A percentile compares a stretch with the other conserved stretches of the same genome.
phyloP scores from a whole-genome alignment of 805 yeast genomes.

The Kregervanrija delftensis region DNA sequence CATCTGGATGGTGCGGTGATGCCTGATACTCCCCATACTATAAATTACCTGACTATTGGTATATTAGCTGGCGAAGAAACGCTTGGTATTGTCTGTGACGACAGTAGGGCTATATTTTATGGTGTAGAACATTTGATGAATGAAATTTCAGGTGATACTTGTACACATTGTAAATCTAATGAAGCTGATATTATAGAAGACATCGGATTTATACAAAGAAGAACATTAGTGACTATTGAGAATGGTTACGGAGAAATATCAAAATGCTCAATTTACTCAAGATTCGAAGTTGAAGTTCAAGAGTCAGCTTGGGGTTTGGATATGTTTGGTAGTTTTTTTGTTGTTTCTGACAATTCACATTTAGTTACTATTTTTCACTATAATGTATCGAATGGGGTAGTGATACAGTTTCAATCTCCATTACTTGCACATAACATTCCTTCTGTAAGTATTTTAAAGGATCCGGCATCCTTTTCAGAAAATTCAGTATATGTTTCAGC shows the following conservation, averaged over 20 bases:
- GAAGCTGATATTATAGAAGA: no score
- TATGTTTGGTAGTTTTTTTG: slow-evolving; percentile 33
- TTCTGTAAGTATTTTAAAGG: slow-evolving; percentile 33
- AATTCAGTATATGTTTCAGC: slow-evolving; percentile 28
- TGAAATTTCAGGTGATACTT: slow-evolving; percentile 3
- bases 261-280: background rate
- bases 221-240: background rate
- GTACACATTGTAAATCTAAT: no score
- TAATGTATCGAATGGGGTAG: slow-evolving; percentile 10
- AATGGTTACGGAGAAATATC: no score
- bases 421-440: slow-evolving; percentile 51
- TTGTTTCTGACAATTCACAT: slow-evolving; percentile 49
- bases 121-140: slow-evolving; percentile 24
- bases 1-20: slow-evolving; percentile 34
- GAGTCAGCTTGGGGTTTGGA: slow-evolving; percentile 63
- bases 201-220: no score
- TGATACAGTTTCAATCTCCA: slow-evolving; percentile 27
- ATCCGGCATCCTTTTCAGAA: slow-evolving; percentile 6
- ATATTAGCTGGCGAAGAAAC: slow-evolving; percentile 34
- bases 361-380: slow-evolving; percentile 35
- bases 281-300: slow-evolving; percentile 26
- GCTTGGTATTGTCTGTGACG: slow-evolving; percentile 46
- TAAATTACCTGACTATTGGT: slow-evolving; percentile 41
- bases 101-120: slow-evolving; percentile 42
- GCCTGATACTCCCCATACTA: slow-evolving; percentile 47